Percentiles rank a stretch among this genome's conserved stretches.
Conservation (phyloP, 2,329 filamentous ascomycete genomes). For the Botrytis fabae region DNA sequence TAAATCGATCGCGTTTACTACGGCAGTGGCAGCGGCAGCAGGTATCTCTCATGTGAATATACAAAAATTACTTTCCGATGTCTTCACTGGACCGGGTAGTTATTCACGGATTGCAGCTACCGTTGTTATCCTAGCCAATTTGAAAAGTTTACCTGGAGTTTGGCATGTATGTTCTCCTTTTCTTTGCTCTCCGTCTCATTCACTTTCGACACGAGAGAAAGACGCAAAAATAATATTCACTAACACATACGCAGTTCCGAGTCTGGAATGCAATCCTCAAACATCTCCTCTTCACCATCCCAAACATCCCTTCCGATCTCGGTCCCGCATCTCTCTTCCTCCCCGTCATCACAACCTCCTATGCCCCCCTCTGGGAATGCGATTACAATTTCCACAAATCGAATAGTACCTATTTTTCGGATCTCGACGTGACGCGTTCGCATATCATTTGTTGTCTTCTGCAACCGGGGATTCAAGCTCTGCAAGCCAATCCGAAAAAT, state of each 20-base stretch:
- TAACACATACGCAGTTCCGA: slow-evolving; percentile 43
- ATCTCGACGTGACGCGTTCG: slow-evolving; percentile 72
- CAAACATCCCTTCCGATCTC: slow-evolving; percentile 40
- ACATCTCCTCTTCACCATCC: slow-evolving; percentile 47
- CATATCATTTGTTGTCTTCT: slow-evolving; percentile 74
- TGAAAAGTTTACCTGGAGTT: slow-evolving; percentile 58
- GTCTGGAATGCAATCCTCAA: slow-evolving; percentile 49
- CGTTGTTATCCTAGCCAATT: slow-evolving; percentile 50
- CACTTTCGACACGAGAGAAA: neutral
- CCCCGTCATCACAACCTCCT: slow-evolving; percentile 58
- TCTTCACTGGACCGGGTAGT: slow-evolving; percentile 39
- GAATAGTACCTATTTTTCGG: slow-evolving; percentile 69
- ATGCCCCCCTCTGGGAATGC: slow-evolving; percentile 61
- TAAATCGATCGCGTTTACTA: slow-evolving; percentile 35
- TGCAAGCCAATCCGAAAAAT: slow-evolving; percentile 51
- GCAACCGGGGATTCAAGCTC: slow-evolving; percentile 55
- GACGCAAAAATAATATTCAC: neutral
- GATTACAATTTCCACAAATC: slow-evolving; percentile 75
- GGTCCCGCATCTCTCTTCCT: slow-evolving; percentile 54
- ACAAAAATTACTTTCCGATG: slow-evolving; percentile 28
- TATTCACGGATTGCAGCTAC: slow-evolving; percentile 39
- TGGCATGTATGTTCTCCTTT: slow-evolving; percentile 55
- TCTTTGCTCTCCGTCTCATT: neutral
- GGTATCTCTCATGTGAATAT: slow-evolving; percentile 34
- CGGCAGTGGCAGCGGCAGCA: slow-evolving; percentile 28